These are phyloP conservation scores for Cordia subcordata DNA, from an alignment of 257 asterid genomes.

Conservation along the genomic window DNA sequence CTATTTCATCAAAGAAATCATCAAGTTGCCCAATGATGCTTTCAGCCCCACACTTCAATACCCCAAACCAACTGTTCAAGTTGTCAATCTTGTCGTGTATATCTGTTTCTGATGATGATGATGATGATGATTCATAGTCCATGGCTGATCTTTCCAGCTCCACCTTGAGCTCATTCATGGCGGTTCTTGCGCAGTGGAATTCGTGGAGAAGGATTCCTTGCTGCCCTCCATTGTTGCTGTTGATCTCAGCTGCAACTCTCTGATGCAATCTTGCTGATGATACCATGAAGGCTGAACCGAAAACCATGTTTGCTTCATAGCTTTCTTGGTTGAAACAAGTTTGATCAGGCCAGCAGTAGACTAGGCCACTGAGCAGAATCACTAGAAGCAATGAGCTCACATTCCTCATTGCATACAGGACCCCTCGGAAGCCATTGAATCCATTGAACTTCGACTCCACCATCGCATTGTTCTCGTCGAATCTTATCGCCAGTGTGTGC, in stretches of 20 bases:
- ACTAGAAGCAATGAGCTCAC: slow-evolving; percentile 58
- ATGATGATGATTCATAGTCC: slow-evolving; percentile 19
- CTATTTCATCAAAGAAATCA: slow-evolving; percentile 88
- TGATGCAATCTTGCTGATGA: slow-evolving; percentile 58
- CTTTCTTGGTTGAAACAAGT: slow-evolving; percentile 28
- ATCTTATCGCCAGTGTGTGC: slow-evolving; percentile 38
- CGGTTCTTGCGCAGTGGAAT: slow-evolving; percentile 36
- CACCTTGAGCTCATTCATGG: slow-evolving; percentile 47
- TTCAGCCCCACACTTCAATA: slow-evolving; percentile 64
- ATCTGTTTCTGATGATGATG: slow-evolving; percentile 26
- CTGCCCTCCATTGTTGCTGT: slow-evolving; percentile 21
- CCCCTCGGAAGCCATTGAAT: slow-evolving; percentile 70
- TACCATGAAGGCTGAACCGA: slow-evolving; percentile 34
- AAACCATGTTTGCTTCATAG: slow-evolving; percentile 30
- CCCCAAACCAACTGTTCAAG: slow-evolving; percentile 55
- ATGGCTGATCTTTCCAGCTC: slow-evolving; percentile 37
- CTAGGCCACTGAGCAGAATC: slow-evolving; percentile 61
- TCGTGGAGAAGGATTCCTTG: slow-evolving; percentile 59
- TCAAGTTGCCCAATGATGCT: slow-evolving; percentile 66
- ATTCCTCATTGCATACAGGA: slow-evolving; percentile 62
- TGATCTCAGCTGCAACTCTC: slow-evolving; percentile 36
- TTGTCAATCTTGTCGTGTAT: slow-evolving; percentile 39
- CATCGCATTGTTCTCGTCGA: slow-evolving; percentile 37
- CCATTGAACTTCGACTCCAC: slow-evolving; percentile 57
- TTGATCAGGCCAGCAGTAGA: slow-evolving; percentile 62